Percentiles rank a stretch among this genome's conserved stretches.
phyloP scores from a whole-genome alignment of 768 basidiomycete species.

The Hygrophorus pudorinus region DNA sequence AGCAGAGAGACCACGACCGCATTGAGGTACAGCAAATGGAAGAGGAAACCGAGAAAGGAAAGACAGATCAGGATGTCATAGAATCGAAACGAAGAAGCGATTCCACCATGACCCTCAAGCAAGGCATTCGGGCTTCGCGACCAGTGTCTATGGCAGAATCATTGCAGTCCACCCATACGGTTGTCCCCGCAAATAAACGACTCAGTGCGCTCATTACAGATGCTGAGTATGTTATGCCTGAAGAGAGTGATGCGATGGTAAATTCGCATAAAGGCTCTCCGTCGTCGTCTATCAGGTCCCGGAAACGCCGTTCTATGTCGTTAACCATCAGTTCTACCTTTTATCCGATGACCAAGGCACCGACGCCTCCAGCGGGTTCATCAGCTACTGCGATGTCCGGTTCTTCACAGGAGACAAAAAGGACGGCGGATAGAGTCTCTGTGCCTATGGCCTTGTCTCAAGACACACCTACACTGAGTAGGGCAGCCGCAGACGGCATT shows the following conservation, averaged over 20 bases:
- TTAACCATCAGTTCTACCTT: constrained; percentile 34
- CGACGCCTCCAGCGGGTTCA: constrained; percentile 19
- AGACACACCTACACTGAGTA: constrained; percentile 31
- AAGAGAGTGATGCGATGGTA: constrained; percentile 40
- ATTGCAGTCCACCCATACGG: constrained; percentile 60
- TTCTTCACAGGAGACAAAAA: constrained; percentile 17
- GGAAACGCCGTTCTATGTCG: constrained; percentile 58
- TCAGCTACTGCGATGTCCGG: constrained; percentile 22
- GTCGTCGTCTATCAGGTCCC: constrained; percentile 32
- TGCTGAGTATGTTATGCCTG: constrained; percentile 54
- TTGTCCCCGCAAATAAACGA: constrained; percentile 58
- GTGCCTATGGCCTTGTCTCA: constrained; percentile 18
- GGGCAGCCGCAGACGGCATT: constrained; percentile 8
- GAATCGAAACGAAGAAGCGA: constrained; percentile 71
- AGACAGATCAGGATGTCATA: constrained; percentile 10
- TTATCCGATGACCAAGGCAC: constrained; percentile 2
- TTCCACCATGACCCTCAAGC: constrained; percentile 64
- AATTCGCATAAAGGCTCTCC: constrained; percentile 23
- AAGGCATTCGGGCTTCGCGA: constrained; percentile 41
- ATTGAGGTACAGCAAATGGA: neutral
- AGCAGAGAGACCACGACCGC: constrained; percentile 15
- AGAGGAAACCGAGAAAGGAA: constrained; percentile 12
- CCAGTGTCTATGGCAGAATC: constrained; percentile 77
- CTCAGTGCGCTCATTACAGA: constrained; percentile 61
- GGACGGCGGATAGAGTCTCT: constrained; percentile 24